Evolutionary conservation across 805 yeast species (phyloP).

Genomic region (Candida mattraensis): DNA sequence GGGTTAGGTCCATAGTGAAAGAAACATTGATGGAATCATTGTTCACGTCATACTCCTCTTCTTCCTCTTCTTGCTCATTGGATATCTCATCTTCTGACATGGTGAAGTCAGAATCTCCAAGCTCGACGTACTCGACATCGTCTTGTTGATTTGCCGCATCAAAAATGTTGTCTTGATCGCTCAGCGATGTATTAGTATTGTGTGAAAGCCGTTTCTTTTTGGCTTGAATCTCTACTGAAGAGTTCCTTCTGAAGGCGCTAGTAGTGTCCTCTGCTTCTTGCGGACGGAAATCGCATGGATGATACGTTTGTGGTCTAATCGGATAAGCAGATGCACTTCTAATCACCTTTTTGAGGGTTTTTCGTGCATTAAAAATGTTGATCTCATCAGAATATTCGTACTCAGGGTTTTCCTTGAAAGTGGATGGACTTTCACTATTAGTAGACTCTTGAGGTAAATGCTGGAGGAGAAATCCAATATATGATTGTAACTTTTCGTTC

Average conservation of each 20-base stretch:
- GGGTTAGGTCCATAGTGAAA: constrained; percentile 29
- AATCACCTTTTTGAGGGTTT: constrained; percentile 37
- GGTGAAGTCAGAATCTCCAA: constrained; percentile 30
- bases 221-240: constrained; percentile 13
- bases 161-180: constrained; percentile 20
- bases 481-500: constrained; percentile 55
- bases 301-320: constrained; percentile 23
- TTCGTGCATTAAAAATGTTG: constrained; percentile 48
- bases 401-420: constrained; percentile 22
- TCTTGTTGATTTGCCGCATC: constrained; percentile 24
- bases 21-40: constrained; percentile 31
- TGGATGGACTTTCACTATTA: constrained; percentile 26
- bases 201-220: constrained; percentile 18
- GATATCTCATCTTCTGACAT: constrained; percentile 20
- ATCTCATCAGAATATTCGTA: constrained; percentile 54
- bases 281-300: constrained; percentile 5
- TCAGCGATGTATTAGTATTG: constrained; percentile 18
- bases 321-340: constrained; percentile 35
- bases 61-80: constrained; percentile 21
- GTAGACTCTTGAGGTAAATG: constrained; percentile 28
- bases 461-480: constrained; percentile 57
- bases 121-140: constrained; percentile 29
- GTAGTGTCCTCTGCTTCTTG: constrained; percentile 4
- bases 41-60: constrained; percentile 19
- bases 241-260: constrained; percentile 10